These are phyloP conservation scores for Boletus speciosus DNA, from an alignment of 768 basidiomycete genomes.

Conservation along the genomic window DNA sequence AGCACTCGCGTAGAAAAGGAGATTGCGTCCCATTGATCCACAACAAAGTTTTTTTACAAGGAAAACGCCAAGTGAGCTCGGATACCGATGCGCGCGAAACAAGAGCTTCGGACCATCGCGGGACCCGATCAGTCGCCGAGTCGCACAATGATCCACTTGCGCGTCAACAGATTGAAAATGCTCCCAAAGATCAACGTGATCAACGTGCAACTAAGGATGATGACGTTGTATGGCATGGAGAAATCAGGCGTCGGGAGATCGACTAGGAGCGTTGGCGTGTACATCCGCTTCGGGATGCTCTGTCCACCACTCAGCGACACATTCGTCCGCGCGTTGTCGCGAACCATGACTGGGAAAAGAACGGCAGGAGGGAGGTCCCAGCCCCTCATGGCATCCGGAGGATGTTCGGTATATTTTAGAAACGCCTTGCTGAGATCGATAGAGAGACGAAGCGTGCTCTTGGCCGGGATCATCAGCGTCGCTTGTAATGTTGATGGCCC, in stretches of 20 bases:
- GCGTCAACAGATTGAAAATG: slow-evolving; percentile 81
- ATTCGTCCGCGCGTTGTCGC: not conserved
- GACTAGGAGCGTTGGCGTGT: slow-evolving; percentile 78
- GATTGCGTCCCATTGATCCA: too few species aligned
- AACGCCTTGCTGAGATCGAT: slow-evolving; percentile 82
- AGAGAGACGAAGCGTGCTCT: slow-evolving; percentile 57
- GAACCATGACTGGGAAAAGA: slow-evolving; percentile 40
- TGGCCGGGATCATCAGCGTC: slow-evolving; percentile 64
- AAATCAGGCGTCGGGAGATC: slow-evolving; percentile 99
- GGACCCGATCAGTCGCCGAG: slow-evolving; percentile 19
- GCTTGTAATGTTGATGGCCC: slow-evolving; percentile 71
- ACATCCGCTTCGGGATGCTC: slow-evolving; percentile 45
- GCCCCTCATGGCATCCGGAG: slow-evolving; percentile 91
- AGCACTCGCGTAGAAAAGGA: too few species aligned
- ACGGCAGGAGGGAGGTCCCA: slow-evolving; percentile 91
- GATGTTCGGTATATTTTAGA: slow-evolving; percentile 92
- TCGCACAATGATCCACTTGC: slow-evolving; percentile 66
- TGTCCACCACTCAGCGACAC: not conserved
- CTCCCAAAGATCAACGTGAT: slow-evolving; percentile 92
- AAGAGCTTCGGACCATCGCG: too few species aligned
- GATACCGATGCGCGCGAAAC: too few species aligned
- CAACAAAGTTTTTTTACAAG: too few species aligned
- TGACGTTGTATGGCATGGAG: slow-evolving; percentile 99
- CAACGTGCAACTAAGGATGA: slow-evolving; percentile 91
- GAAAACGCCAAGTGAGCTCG: too few species aligned